Evolutionary conservation across 495 filamentous ascomycete species (phyloP).

Genomic region (Aspergillus wentii): DNA sequence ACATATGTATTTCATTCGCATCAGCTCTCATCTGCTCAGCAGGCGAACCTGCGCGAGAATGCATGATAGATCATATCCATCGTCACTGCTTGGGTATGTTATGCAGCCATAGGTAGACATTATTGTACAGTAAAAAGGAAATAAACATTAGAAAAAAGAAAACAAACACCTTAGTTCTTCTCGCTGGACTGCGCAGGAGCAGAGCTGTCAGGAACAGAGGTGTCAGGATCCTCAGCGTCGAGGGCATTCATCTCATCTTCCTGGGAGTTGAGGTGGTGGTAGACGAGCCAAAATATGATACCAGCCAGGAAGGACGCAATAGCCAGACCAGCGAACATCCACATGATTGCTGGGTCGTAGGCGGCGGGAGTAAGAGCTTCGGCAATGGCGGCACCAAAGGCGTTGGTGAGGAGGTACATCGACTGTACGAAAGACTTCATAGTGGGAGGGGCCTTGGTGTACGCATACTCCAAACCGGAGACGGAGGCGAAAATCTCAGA

Average conservation of each 20-base stretch:
- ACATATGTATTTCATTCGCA: no score
- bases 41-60: no score
- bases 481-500: conserved; percentile 73
- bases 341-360: conserved; percentile 64
- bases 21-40: no score
- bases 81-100: no score
- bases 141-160: neutral
- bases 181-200: neutral
- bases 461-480: conserved; percentile 70
- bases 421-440: conserved; percentile 79
- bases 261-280: conserved; percentile 38
- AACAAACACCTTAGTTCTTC: conserved; percentile 5
- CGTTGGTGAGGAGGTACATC: conserved; percentile 68
- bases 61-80: no score
- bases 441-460: conserved; percentile 75
- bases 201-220: no score
- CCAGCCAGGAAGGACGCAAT: conserved; percentile 37
- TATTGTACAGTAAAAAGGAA: no score
- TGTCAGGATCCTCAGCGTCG: conserved; percentile 29
- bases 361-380: conserved; percentile 65
- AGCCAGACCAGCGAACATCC: conserved; percentile 63
- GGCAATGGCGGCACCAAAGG: conserved; percentile 66
- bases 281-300: conserved; percentile 40
- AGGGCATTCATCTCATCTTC: conserved; percentile 46
- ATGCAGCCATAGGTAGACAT: no score